Evolutionary conservation across 2,329 filamentous ascomycete genomes (phyloP), one percentile per base, ranked within the genome.

Genomic region (Sporothrix globosa): DNA sequence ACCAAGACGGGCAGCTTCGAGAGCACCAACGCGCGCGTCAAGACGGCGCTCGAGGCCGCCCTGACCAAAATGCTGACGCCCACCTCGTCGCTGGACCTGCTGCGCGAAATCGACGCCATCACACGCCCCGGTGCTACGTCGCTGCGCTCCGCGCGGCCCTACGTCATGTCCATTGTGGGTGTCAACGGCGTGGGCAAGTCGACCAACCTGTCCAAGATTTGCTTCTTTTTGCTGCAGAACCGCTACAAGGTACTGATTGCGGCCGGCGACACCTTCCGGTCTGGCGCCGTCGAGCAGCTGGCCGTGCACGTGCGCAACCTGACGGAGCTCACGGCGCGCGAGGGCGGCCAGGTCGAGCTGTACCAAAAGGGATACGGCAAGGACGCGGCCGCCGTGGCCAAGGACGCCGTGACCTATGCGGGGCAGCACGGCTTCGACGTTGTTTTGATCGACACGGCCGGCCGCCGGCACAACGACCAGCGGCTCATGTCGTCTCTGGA

Each of bases 111-210:
- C 75, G 90, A 95, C 77, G 87, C 90, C 58, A 88, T 96, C 73
- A 90, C 89, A 7, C 84, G 87, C 13, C 90, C 92, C 0, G 82
- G 90, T 0, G 84, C 83, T 27, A 87, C 89, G 3, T 89, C 89
- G 41, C 84, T 89, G 72, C 83, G 87, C 74, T 85, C 86, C 72
- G 81, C 86, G 24, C 90, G 96, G 4, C 96, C 96, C 56, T 99
- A 98, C 78, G 95, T 98, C 76, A 96, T 99, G 78, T 97, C 93
- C 70, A 97, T 99, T 73, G 96, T 99, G 56, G 96, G 96, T 73
- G 96, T 99, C 78, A 99, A 99, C 79, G 96, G 96, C 69, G 96
- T 99, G 50, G 96, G 96, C 77, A 99, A 99, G 83, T 97, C 94
- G 19, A 99, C 96, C 68, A 98, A 97, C 78, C 85, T 99, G 50